Conservation (phyloP, 371 early-diverging fungal species). For the Zancudomyces culisetae region DNA sequence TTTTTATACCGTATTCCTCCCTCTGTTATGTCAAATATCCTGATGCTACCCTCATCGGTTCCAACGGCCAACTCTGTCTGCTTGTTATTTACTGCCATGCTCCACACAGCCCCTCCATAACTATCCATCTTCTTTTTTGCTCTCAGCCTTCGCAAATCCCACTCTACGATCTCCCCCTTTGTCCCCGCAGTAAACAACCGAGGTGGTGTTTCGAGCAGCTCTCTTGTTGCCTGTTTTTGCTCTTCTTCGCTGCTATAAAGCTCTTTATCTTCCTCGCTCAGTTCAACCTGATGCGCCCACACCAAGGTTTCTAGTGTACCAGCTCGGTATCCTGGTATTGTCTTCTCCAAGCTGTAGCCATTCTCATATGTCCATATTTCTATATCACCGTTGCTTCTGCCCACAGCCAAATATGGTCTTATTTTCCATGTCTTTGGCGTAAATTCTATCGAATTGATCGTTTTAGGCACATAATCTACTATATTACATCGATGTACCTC, state of each 20-base stretch:
- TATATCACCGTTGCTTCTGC: slow-evolving; percentile 78
- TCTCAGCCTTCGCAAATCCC: slow-evolving; percentile 43
- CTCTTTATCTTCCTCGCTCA: slow-evolving; percentile 35
- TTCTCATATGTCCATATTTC: slow-evolving; percentile 69
- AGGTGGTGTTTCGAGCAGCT: slow-evolving; percentile 33
- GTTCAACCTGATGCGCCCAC: slow-evolving; percentile 46
- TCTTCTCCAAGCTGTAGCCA: slow-evolving; percentile 49
- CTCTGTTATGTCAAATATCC: slow-evolving; percentile 62
- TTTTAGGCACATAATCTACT: slow-evolving; percentile 67
- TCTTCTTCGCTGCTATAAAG: slow-evolving; percentile 36
- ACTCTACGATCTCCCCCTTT: slow-evolving; percentile 69
- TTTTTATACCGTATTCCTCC: slow-evolving; percentile 42
- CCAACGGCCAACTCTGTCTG: slow-evolving; percentile 70
- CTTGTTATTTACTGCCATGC: slow-evolving; percentile 58
- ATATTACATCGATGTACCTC: slow-evolving; percentile 82
- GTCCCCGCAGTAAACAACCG: slow-evolving; percentile 74
- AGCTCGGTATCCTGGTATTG: background rate
- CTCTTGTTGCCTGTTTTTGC: slow-evolving; percentile 27
- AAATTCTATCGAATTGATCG: slow-evolving; percentile 62
- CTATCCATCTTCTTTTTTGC: slow-evolving; percentile 28
- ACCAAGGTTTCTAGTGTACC: slow-evolving; percentile 33
- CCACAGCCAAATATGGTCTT: slow-evolving; percentile 47
- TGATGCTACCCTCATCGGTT: slow-evolving; percentile 79
- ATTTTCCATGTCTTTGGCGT: slow-evolving; percentile 34
- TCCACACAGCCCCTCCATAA: slow-evolving; percentile 88